Evolutionary conservation across 2,329 filamentous ascomycete species (phyloP).

Genomic region (Geosmithia morbida): DNA sequence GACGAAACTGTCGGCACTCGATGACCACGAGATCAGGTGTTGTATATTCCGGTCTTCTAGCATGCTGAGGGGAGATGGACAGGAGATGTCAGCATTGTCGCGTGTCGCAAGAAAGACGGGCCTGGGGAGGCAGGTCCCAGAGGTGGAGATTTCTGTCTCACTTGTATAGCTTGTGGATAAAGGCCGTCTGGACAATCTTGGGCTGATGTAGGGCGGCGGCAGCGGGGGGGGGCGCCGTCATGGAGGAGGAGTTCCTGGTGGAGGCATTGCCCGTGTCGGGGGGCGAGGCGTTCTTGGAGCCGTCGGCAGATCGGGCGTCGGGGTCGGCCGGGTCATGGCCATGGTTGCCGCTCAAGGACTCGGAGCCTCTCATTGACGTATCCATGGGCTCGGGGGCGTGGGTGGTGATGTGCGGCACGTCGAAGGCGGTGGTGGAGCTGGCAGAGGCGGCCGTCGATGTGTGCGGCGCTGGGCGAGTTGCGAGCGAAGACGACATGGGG

Average conservation of each 20-base stretch:
- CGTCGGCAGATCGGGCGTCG: conserved; percentile 19
- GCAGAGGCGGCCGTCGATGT: background rate
- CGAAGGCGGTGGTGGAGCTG: background rate
- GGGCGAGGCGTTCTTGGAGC: conserved; percentile 20
- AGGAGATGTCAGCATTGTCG: background rate
- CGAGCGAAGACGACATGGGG: background rate
- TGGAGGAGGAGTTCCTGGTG: conserved; percentile 19
- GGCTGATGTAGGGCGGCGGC: conserved; percentile 76
- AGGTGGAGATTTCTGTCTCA: conserved; percentile 31
- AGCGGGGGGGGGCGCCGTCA: conserved; percentile 36
- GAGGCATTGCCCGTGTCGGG: conserved; percentile 18
- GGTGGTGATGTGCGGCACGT: background rate
- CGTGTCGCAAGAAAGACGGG: too few relatives aligned
- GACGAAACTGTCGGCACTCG: conserved; percentile 88
- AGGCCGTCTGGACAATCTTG: conserved; percentile 95
- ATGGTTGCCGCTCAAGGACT: conserved; percentile 30
- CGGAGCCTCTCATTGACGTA: conserved; percentile 33
- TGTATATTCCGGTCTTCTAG: conserved; percentile 86
- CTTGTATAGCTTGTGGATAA: conserved; percentile 99
- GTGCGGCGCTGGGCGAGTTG: background rate
- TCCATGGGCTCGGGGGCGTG: conserved; percentile 23
- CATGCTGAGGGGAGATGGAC: conserved; percentile 48
- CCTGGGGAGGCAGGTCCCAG: too few relatives aligned
- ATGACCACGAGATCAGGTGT: conserved; percentile 94
- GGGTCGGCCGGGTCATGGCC: conserved; percentile 34